These are phyloP conservation scores for Colletotrichum karsti DNA, from an alignment of 2,329 filamentous ascomycete species.

Conservation along the genomic window DNA sequence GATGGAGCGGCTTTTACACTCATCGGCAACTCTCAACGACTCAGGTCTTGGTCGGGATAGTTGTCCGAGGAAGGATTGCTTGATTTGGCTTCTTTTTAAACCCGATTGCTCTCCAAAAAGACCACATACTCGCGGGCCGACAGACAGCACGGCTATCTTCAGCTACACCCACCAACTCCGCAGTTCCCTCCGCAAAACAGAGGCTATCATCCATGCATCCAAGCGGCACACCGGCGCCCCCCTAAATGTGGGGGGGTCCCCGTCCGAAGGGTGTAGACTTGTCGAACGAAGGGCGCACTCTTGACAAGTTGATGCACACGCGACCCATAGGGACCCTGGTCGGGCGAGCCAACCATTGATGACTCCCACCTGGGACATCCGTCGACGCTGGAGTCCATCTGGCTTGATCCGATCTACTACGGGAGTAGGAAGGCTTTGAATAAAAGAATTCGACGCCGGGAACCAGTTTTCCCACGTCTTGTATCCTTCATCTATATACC, in stretches of 20 bases:
- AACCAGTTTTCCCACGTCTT: neutral
- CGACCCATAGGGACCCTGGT: slow-evolving; percentile 26
- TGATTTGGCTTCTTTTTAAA: neutral
- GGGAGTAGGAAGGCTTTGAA: slow-evolving; percentile 1
- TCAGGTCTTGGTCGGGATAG: too few relatives aligned
- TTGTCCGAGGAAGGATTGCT: neutral
- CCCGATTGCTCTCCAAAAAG: neutral
- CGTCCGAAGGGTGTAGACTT: slow-evolving; percentile 26
- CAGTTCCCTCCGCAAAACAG: slow-evolving; percentile 16
- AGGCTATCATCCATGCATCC: neutral
- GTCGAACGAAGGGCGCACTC: slow-evolving; percentile 27
- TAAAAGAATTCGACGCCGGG: slow-evolving; percentile 25
- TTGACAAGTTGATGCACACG: slow-evolving; percentile 27
- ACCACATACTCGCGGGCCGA: neutral
- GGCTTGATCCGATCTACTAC: slow-evolving; percentile 14
- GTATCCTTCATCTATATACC: slow-evolving; percentile 23
- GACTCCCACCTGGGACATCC: slow-evolving; percentile 24
- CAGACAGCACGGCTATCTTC: neutral
- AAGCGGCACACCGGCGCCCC: neutral
- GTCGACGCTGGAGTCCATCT: slow-evolving; percentile 13
- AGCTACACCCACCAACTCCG: slow-evolving; percentile 10
- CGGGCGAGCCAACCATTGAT: slow-evolving; percentile 18
- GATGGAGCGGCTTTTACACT: neutral
- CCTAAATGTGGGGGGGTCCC: slow-evolving; percentile 17
- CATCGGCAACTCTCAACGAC: neutral